Percentiles rank a stretch among this genome's conserved stretches.
phyloP scores from a whole-genome alignment of 179 eudicot genomes.

The Heliamphora pulchella region DNA sequence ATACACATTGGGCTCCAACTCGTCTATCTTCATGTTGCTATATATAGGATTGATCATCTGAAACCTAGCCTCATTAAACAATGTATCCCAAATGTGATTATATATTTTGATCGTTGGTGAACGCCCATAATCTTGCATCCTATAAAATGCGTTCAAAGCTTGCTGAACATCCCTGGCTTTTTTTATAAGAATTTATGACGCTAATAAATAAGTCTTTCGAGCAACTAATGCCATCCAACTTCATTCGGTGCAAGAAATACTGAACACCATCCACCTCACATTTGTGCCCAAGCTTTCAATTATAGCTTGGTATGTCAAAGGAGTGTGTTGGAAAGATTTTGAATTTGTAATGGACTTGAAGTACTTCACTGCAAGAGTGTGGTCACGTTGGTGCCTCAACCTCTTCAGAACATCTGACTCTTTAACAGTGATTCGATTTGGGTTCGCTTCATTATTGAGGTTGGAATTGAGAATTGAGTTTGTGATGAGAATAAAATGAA shows the following conservation, averaged over 20 bases:
- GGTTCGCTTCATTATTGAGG: conserved; percentile 17
- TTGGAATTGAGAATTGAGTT: conserved; percentile 27
- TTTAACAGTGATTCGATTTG: conserved; percentile 13
- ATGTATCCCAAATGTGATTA: conserved; percentile 68
- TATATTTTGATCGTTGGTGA: conserved; percentile 62
- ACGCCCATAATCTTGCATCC: conserved; percentile 67
- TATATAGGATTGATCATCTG: conserved; percentile 59
- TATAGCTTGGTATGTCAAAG: conserved; percentile 54
- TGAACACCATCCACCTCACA: conserved; percentile 64
- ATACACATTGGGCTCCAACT: conserved; percentile 70
- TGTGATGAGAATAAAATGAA: conserved; percentile 66
- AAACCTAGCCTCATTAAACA: conserved; percentile 68
- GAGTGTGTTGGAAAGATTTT: conserved; percentile 53
- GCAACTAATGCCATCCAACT: conserved; percentile 49
- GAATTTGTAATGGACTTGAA: conserved; percentile 56
- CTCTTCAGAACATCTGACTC: conserved; percentile 50
- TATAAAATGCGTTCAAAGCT: conserved; percentile 63
- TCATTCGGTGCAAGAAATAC: conserved; percentile 78
- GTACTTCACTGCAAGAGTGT: conserved; percentile 46
- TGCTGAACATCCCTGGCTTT: conserved; percentile 49
- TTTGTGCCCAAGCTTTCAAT: conserved; percentile 49
- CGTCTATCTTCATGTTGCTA: conserved; percentile 72
- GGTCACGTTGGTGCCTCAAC: conserved; percentile 40
- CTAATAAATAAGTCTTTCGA: conserved; percentile 65
- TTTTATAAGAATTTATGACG: conserved; percentile 47